Base-by-base conservation (phyloP, 208 protist species). In the Wallacemonas rigidus region DNA sequence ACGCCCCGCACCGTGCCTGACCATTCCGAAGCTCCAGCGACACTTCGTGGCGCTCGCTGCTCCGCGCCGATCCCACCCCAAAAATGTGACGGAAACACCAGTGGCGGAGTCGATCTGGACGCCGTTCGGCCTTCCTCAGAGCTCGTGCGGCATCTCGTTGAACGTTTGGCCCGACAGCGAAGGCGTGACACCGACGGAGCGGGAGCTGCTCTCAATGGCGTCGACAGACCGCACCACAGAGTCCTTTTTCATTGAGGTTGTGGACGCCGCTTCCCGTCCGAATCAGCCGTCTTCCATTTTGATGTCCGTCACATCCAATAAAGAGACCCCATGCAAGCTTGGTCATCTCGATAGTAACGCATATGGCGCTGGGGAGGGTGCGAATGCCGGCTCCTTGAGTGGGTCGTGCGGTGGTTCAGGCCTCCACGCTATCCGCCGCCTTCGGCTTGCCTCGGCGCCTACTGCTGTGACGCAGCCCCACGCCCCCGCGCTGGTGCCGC, bases 391-490 rank as follows among this genome's bases (percentile, higher is more conserved):
- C 17, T 63, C 57, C 9, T n/a, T 44, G 39, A 63, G 39, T 7
- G 36, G 17, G n/a, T 63, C 57, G 57, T 63, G 57, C 57, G 57
- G 39, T 63, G 57, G 57, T 7, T 63, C 57, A 12, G 57, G 17
- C 3, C 57, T 63, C 17, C 17, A 44, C n/a, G 57, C 57, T 6
- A n/a, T 63, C 17, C 57, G 57, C 38, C 57, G 44, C 4, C 26
- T 63, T n/a, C 57, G 57, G 6, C 17, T 4, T 38, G 44, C 39
- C 39, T 7, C 57, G 36, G 44, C 57, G 5, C 57, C 57, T 4
- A 7, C 17, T 4, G 17, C 2, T 17, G 12, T 40, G 9, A 0
- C 17, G 5, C 57, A 63, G 36, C 38, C 2, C 7, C 57, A 38
- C 53, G 14, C 53, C 14, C 53, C 53, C 11, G 26, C 26, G 6